Conservation (phyloP, 1,284 basidiomycete species). For the Puccinia brachypodii region DNA sequence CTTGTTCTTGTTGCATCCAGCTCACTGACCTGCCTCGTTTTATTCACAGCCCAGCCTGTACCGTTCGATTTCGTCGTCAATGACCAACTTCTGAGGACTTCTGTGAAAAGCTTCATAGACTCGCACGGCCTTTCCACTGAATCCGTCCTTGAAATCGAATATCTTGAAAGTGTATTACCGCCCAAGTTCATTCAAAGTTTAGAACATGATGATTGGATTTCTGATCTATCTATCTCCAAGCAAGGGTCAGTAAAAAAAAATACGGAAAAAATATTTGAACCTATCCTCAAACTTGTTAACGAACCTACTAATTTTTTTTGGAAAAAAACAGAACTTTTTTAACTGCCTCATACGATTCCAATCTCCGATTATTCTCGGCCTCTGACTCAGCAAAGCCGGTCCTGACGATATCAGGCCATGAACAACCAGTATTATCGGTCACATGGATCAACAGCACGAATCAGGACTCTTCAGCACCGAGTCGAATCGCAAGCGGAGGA, state of each 20-base stretch:
- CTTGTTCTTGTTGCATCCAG: background rate
- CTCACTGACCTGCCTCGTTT: background rate
- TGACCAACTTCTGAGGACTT: conserved; percentile 74
- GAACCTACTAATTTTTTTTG: background rate
- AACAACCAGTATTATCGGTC: conserved; percentile 33
- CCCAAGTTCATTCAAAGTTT: conserved; percentile 77
- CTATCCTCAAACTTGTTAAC: background rate
- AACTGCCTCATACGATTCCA: conserved; percentile 57
- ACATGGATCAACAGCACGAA: conserved; percentile 8
- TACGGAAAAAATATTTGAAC: background rate
- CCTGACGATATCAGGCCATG: conserved; percentile 51
- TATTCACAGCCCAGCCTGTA: conserved; percentile 61
- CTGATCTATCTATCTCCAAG: conserved; percentile 70
- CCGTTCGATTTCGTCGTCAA: conserved; percentile 92
- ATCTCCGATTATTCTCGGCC: conserved; percentile 53
- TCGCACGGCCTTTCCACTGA: conserved; percentile 32
- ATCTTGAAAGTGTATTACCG: conserved; percentile 86
- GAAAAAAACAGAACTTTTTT: conserved; percentile 53
- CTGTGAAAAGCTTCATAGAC: conserved; percentile 74
- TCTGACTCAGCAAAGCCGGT: conserved; percentile 50
- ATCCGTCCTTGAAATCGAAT: conserved; percentile 70
- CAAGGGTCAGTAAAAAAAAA: conserved; percentile 64
- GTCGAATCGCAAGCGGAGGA: conserved; percentile 32
- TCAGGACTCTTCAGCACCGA: background rate
- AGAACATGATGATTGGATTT: conserved; percentile 92